phyloP scores from a whole-genome alignment of 2,329 filamentous ascomycete genomes.

The Aurifilum marmelostoma region DNA sequence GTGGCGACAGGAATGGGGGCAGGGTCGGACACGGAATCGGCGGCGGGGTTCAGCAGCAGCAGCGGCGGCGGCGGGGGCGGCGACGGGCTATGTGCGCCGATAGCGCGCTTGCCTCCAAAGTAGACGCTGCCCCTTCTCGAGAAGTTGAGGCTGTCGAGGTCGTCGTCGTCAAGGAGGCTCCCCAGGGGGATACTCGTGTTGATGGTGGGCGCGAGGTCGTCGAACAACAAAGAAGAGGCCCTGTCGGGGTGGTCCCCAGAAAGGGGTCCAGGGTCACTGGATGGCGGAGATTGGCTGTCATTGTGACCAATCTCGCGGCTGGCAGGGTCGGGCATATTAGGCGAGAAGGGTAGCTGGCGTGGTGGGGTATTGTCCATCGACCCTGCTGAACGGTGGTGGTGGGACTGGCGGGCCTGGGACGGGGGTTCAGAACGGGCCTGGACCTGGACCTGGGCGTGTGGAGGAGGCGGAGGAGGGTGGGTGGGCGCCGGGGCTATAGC shows the following conservation, averaged over 20 bases:
- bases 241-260: constrained; percentile 31
- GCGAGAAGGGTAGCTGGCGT: constrained; percentile 21
- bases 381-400: constrained; percentile 12
- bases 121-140: constrained; percentile 68
- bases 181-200: constrained; percentile 60
- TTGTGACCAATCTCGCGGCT: constrained; percentile 26
- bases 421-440: neutral
- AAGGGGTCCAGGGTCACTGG: constrained; percentile 34
- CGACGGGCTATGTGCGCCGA: constrained; percentile 22
- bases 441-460: neutral
- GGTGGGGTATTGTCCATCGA: constrained; percentile 15
- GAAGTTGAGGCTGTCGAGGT: constrained; percentile 60
- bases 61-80: no score
- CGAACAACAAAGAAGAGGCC: constrained; percentile 34
- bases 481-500: constrained; percentile 38
- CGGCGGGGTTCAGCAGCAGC: constrained; percentile 11
- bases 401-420: constrained; percentile 19
- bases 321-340: constrained; percentile 21
- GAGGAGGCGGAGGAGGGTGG: neutral
- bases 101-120: constrained; percentile 53
- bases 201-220: constrained; percentile 52
- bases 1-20: neutral
- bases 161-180: constrained; percentile 61
- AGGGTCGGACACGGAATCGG: constrained; percentile 25
- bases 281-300: constrained; percentile 28